Conservation (phyloP, 2,329 filamentous ascomycete genomes). For the Botryosphaeria agaves region DNA sequence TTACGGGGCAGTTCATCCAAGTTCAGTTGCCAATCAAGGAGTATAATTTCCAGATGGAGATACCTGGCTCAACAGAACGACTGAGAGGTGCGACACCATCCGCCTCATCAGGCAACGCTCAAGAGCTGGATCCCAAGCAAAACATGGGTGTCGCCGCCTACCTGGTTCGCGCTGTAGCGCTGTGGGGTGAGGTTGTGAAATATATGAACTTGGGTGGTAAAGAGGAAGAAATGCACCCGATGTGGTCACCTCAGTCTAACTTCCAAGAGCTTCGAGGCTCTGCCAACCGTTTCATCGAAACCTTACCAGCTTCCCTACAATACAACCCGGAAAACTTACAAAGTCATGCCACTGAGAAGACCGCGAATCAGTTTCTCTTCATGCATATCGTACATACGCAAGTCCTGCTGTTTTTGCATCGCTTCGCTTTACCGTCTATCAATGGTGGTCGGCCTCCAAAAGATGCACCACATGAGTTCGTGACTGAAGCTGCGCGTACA, state of each 20-base stretch:
- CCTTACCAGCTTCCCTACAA: slow-evolving; percentile 51
- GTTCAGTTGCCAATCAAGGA: slow-evolving; percentile 87
- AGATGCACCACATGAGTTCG: slow-evolving; percentile 61
- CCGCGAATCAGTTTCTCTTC: slow-evolving; percentile 84
- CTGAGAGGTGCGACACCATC: slow-evolving; percentile 54
- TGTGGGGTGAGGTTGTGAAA: slow-evolving; percentile 80
- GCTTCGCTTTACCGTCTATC: slow-evolving; percentile 60
- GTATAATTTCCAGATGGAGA: slow-evolving; percentile 76
- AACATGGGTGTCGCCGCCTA: slow-evolving; percentile 95
- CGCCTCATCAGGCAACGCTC: slow-evolving; percentile 42
- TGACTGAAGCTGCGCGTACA: slow-evolving; percentile 55
- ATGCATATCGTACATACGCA: slow-evolving; percentile 83
- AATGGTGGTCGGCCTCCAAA: slow-evolving; percentile 45
- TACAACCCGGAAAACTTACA: slow-evolving; percentile 73
- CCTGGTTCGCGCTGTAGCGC: slow-evolving; percentile 64
- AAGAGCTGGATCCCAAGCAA: slow-evolving; percentile 47
- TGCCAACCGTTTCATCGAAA: slow-evolving; percentile 49
- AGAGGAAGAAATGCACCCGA: slow-evolving; percentile 54
- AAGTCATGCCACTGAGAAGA: slow-evolving; percentile 65
- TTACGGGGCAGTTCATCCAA: slow-evolving; percentile 74
- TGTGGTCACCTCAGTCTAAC: slow-evolving; percentile 70
- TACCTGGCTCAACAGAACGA: slow-evolving; percentile 72
- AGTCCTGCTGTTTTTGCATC: slow-evolving; percentile 75
- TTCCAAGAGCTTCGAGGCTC: slow-evolving; percentile 55
- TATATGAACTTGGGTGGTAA: slow-evolving; percentile 85